Percentiles rank a stretch among this genome's conserved stretches.
These are phyloP conservation scores for Sporormia fimetaria DNA, from an alignment of 495 filamentous ascomycete genomes.

Conservation along the genomic window DNA sequence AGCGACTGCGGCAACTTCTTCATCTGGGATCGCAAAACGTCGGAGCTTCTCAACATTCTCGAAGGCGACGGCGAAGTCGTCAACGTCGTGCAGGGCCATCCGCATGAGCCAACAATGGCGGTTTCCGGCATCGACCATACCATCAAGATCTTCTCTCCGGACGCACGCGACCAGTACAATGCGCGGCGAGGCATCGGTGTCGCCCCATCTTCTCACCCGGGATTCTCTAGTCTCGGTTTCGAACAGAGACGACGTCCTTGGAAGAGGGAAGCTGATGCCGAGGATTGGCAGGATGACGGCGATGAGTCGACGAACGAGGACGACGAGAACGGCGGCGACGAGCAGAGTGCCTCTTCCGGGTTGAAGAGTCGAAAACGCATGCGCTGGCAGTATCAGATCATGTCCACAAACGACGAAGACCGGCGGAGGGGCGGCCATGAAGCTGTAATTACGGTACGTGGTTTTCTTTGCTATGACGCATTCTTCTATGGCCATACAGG, in stretches of 20 bases:
- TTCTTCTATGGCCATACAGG: neutral
- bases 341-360: slow-evolving; percentile 30
- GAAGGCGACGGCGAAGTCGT: slow-evolving; percentile 63
- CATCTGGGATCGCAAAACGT: slow-evolving; percentile 57
- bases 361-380: slow-evolving; percentile 48
- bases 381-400: slow-evolving; percentile 52
- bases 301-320: slow-evolving; percentile 9
- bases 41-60: slow-evolving; percentile 54
- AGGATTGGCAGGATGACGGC: slow-evolving; percentile 9
- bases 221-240: slow-evolving; percentile 33
- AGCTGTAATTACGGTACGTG: slow-evolving; percentile 52
- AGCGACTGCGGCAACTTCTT: slow-evolving; percentile 60
- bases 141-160: slow-evolving; percentile 64
- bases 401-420: slow-evolving; percentile 52
- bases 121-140: slow-evolving; percentile 64
- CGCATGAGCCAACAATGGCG: slow-evolving; percentile 60
- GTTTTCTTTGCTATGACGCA: slow-evolving; percentile 2
- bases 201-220: slow-evolving; percentile 26
- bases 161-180: slow-evolving; percentile 46
- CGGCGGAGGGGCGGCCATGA: slow-evolving; percentile 50
- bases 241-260: slow-evolving; percentile 10
- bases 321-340: slow-evolving; percentile 23
- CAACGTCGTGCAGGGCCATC: slow-evolving; percentile 63
- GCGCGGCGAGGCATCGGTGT: slow-evolving; percentile 48
- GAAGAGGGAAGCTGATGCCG: neutral